Evolutionary conservation across 2,329 filamentous ascomycete genomes (phyloP), one percentile per base, ranked within the genome.

Genomic region (Penicillium sp.): DNA sequence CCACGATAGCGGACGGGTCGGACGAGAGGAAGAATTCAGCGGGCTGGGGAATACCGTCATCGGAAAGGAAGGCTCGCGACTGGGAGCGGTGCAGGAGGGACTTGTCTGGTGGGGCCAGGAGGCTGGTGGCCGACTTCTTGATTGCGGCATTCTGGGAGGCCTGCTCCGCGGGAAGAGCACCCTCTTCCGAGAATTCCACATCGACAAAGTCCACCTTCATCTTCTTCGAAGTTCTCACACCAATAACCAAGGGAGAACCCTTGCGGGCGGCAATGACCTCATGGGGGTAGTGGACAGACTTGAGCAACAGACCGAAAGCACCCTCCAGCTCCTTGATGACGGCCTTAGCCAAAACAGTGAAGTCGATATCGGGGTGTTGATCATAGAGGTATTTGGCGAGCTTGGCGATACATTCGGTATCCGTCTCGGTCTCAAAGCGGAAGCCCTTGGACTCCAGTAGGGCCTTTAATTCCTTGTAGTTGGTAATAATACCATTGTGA

Each of bases 151-250:
- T 98, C 81, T 99, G 95, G 58, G 93, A 93, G 61, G 95, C 95
- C 65, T 88, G 87, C 85, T 99, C 95, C 53, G 95, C 95, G 37
- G 95, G 89, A 60, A 99, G 89, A 65, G 90, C 85, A 71, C 88
- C 87, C 69, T 96, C 91, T 71, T 96, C 92, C 51, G 89, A 90
- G 77, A 93, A 98, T 81, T 99, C 95, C 61, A 99, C 95, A 76
- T 99, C 95, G 75, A 99, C 95, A 72, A 99, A 99, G 81, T 99
- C 95, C 62, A 99, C 95, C 89, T 98, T 99, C 95, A 99, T 98
- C 82, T 96, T 96, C 84, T 90, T 96, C 79, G 92, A 85, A 55
- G 95, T 98, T 81, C 92, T 90, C 75, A 99, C 95, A 80, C 95
- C 95, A 69, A 99, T 91, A 63, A 99, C 95, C 60, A 99, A 86